Base-by-base conservation (phyloP, 129 eudicot species). In the Rutidosis leptorrhynchoides region DNA sequence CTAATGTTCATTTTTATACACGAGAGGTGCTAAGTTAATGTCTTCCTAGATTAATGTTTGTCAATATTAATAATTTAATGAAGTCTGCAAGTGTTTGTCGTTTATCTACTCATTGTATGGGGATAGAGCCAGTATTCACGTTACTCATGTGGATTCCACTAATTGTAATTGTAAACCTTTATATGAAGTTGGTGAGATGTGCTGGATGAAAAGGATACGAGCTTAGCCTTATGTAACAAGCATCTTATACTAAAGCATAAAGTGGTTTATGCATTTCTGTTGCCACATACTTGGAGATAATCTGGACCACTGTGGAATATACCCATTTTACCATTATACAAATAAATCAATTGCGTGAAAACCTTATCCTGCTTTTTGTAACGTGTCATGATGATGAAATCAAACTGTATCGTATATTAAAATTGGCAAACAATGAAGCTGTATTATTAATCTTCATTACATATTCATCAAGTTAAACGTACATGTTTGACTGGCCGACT, bases 401-500 rank as follows among this genome's bases (percentile, higher is more conserved):
- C 46, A 17, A 10, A 22, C 5, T 32, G 19, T 62, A 33, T 21
- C 5, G 19, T 30, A 25, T 62, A 15, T 62, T 21, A 5, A 32
- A 6, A 32, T 62, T 9, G 24, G 43, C 14, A 35, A 35, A 35
- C 43, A 35, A 32, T 23, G 7, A 60, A 71, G 35, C 51, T 62
- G 8, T 33, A 22, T 17, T 63, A 29, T 29, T n/a, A 17, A 29
- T 51, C 45, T 25, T 25, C 5, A 40, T 45, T 11, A 45, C 55
- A 43, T 58, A 51, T 56, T 66, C 22, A 56, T 42, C 19, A 14
- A 29, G 68, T 22, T 58, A 9, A 56, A 19, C 25, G 61, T 57
- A 14, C 43, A 14, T 68, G 62, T 78, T 72, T 87, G 82, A 81
- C 64, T 35, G 55, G 82, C 78, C 70, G 46, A 65, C 64, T 72